Evolutionary conservation across 805 yeast genomes (phyloP).

Genomic region (Metahyphopichia silvanorum): DNA sequence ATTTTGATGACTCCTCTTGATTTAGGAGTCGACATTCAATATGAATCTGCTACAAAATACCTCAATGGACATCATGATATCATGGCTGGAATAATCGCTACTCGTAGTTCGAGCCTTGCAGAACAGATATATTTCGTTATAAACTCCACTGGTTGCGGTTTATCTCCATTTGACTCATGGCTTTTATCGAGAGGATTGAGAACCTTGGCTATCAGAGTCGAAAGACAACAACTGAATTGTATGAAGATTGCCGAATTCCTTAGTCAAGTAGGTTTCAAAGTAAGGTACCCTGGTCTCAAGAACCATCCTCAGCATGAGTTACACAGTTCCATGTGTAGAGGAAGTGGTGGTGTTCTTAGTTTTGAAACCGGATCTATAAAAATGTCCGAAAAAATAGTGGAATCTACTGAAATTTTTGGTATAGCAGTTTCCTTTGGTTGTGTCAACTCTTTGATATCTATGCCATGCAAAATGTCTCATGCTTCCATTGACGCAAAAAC

Average conservation of each 20-base stretch:
- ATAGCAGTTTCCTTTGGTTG: constrained; percentile 94
- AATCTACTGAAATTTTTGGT: constrained; percentile 71
- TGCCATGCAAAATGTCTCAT: constrained; percentile 96
- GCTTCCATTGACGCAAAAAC: constrained; percentile 91
- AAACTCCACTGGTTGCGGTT: constrained; percentile 88
- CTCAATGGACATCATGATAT: constrained; percentile 93
- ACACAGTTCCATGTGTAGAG: constrained; percentile 73
- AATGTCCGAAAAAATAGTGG: constrained; percentile 69
- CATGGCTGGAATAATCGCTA: constrained; percentile 92
- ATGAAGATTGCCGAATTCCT: constrained; percentile 72
- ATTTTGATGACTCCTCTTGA: constrained; percentile 79
- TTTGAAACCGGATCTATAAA: constrained; percentile 80
- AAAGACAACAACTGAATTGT: constrained; percentile 84
- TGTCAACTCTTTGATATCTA: constrained; percentile 85
- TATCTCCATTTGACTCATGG: constrained; percentile 93
- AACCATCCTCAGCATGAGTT: constrained; percentile 79
- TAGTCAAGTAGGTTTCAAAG: constrained; percentile 64
- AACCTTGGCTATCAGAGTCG: constrained; percentile 81
- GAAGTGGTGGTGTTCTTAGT: constrained; percentile 86
- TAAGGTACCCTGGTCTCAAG: constrained; percentile 81
- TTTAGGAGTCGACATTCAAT: constrained; percentile 85
- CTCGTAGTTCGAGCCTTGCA: constrained; percentile 59
- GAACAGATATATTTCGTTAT: constrained; percentile 70
- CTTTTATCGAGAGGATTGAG: constrained; percentile 82
- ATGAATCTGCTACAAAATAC: constrained; percentile 91